These are phyloP conservation scores for Talaromyces sp. DNA, from an alignment of 2,329 filamentous ascomycete genomes.

Conservation along the genomic window DNA sequence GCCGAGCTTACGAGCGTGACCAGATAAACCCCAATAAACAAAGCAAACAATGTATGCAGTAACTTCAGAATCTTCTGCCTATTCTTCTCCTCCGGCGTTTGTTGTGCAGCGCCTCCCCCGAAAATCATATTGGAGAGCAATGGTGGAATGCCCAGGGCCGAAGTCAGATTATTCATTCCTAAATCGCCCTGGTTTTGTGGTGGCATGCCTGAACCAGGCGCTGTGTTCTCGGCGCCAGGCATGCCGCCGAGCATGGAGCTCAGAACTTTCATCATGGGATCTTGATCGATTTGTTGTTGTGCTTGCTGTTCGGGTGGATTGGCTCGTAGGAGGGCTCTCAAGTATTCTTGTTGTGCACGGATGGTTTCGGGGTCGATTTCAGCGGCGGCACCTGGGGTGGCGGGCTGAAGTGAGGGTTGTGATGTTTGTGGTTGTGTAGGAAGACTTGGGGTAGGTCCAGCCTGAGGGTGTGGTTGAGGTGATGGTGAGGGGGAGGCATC, in stretches of 20 bases:
- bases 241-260: slow-evolving; percentile 33
- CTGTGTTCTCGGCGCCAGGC: slow-evolving; percentile 16
- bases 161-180: slow-evolving; percentile 28
- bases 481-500: slow-evolving; percentile 1
- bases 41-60: slow-evolving; percentile 54
- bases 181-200: slow-evolving; percentile 15
- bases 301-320: slow-evolving; percentile 19
- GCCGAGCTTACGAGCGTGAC: slow-evolving; percentile 34
- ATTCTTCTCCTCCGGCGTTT: slow-evolving; percentile 33
- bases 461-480: slow-evolving; percentile 2
- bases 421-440: slow-evolving; percentile 24
- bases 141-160: slow-evolving; percentile 42
- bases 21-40: slow-evolving; percentile 53
- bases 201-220: slow-evolving; percentile 13
- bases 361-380: slow-evolving; percentile 30
- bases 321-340: slow-evolving; percentile 22
- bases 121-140: slow-evolving; percentile 36
- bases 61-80: slow-evolving; percentile 49
- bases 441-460: slow-evolving; percentile 21
- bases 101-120: slow-evolving; percentile 34
- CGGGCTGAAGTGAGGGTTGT: slow-evolving; percentile 15
- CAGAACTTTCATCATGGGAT: slow-evolving; percentile 35
- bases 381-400: slow-evolving; percentile 16
- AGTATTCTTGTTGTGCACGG: slow-evolving; percentile 21
- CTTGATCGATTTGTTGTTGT: slow-evolving; percentile 21